A percentile compares a stretch with the other conserved stretches of the same genome.
Evolutionary conservation across 1,284 basidiomycete species (phyloP).

Genomic region (Pseudozyma sp.): DNA sequence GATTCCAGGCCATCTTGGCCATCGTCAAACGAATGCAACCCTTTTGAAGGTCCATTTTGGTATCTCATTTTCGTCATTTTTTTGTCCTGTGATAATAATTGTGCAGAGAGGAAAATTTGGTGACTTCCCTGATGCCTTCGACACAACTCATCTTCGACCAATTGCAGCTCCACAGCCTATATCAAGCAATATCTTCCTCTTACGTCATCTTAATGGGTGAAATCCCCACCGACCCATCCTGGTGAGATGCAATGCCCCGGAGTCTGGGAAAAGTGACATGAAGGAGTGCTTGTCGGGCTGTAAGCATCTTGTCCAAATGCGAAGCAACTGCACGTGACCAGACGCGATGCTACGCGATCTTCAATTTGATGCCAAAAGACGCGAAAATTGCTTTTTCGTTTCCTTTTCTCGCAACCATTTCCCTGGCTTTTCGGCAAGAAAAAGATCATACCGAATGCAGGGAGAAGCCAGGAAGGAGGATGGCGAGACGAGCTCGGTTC

Average conservation of each 20-base stretch:
- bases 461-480: slow-evolving; percentile 1
- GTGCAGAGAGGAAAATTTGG: too few relatives aligned
- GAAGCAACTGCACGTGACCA: slow-evolving; percentile 4
- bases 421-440: background rate
- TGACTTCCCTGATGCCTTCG: too few relatives aligned
- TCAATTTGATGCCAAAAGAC: background rate
- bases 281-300: background rate
- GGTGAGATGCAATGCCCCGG: too few relatives aligned
- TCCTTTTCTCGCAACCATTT: background rate
- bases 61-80: background rate
- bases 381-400: background rate
- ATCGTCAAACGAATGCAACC: too few relatives aligned
- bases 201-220: too few relatives aligned
- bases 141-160: too few relatives aligned
- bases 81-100: background rate
- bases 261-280: background rate
- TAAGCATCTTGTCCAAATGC: too few relatives aligned
- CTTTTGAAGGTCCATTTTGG: too few relatives aligned
- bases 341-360: slow-evolving; percentile 9
- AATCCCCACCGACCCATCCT: too few relatives aligned
- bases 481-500: background rate
- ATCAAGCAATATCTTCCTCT: too few relatives aligned
- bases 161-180: too few relatives aligned
- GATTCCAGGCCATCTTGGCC: too few relatives aligned
- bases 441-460: background rate